Conservation (phyloP, 495 filamentous ascomycete species). For the Penicillium robsamsonii region DNA sequence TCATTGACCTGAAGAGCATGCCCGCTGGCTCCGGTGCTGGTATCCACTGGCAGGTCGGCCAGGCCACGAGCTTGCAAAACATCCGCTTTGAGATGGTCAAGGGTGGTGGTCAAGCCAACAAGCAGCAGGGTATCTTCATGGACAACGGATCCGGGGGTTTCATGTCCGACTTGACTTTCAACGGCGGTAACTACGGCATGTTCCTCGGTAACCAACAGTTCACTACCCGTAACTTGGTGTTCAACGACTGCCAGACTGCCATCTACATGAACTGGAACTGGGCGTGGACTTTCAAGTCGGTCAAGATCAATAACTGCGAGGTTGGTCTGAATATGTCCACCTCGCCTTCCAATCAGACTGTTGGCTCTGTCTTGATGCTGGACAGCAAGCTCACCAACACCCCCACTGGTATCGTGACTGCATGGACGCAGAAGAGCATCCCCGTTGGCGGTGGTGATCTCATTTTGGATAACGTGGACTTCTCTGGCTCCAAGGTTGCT, state of each 20-base stretch:
- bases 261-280: conserved; percentile 95
- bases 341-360: conserved; percentile 59
- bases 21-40: conserved; percentile 63
- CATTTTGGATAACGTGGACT: conserved; percentile 83
- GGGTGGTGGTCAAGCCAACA: conserved; percentile 64
- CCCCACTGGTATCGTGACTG: conserved; percentile 69
- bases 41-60: conserved; percentile 98
- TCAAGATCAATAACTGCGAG: conserved; percentile 76
- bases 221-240: conserved; percentile 85
- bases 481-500: conserved; percentile 55
- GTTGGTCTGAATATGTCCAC: conserved; percentile 82
- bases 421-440: conserved; percentile 57
- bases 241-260: conserved; percentile 85
- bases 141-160: conserved; percentile 91
- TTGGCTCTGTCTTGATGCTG: conserved; percentile 77
- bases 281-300: conserved; percentile 82
- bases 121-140: conserved; percentile 92
- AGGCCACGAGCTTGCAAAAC: conserved; percentile 90
- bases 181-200: conserved; percentile 79
- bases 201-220: conserved; percentile 96
- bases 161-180: conserved; percentile 84
- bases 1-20: conserved; percentile 78
- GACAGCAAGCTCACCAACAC: conserved; percentile 78
- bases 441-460: conserved; percentile 72
- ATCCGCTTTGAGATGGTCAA: conserved; percentile 84